phyloP scores from a whole-genome alignment of 2,329 filamentous ascomycete genomes.

The Hymenoscyphus albidus region DNA sequence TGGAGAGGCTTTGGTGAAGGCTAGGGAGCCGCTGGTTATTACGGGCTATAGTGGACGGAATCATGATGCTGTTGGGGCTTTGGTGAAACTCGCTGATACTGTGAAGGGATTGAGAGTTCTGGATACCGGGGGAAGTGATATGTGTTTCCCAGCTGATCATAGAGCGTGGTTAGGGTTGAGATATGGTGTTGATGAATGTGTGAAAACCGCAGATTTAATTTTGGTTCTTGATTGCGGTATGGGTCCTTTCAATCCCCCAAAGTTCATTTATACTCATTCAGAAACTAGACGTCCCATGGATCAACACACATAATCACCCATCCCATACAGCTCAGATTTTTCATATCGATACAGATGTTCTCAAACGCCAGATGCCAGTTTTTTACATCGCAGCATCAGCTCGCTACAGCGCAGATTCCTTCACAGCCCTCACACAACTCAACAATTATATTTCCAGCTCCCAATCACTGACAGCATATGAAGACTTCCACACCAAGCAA shows the following conservation, averaged over 20 bases:
- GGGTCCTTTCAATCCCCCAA: neutral
- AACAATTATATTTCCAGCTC: slow-evolving; percentile 54
- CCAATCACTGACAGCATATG: slow-evolving; percentile 5
- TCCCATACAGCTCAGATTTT: slow-evolving; percentile 51
- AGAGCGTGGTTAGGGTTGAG: slow-evolving; percentile 65
- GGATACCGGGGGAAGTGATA: slow-evolving; percentile 74
- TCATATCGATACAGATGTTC: slow-evolving; percentile 62
- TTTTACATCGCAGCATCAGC: slow-evolving; percentile 65
- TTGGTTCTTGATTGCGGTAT: slow-evolving; percentile 69
- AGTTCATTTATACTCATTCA: slow-evolving; percentile 1
- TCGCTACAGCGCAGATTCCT: slow-evolving; percentile 63
- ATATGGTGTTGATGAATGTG: slow-evolving; percentile 69
- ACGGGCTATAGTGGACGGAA: slow-evolving; percentile 71
- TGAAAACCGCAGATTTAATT: slow-evolving; percentile 77
- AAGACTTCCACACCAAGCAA: slow-evolving; percentile 42
- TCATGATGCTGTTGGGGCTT: slow-evolving; percentile 54
- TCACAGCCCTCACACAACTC: slow-evolving; percentile 65
- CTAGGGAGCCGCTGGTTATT: slow-evolving; percentile 64
- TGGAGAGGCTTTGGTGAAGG: slow-evolving; percentile 54
- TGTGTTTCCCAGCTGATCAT: slow-evolving; percentile 74
- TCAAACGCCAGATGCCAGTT: slow-evolving; percentile 66
- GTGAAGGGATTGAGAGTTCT: slow-evolving; percentile 67
- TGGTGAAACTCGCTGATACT: slow-evolving; percentile 64
- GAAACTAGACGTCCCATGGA: slow-evolving; percentile 80
- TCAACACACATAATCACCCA: slow-evolving; percentile 68